Conservation (phyloP, 129 eudicot species). For the Escallonia herrerae region DNA sequence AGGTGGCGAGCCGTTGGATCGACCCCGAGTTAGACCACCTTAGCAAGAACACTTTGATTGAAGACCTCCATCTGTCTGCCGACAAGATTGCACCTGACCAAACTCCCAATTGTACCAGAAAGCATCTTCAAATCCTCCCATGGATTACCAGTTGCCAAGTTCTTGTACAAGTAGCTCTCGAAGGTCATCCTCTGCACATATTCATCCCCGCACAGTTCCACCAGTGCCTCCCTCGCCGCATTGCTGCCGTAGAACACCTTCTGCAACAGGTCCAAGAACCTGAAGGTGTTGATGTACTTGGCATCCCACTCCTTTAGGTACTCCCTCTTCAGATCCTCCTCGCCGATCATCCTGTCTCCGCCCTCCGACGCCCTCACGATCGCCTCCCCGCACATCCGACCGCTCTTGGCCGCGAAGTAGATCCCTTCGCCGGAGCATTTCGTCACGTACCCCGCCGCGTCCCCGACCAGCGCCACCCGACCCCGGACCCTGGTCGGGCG, state of each 20-base stretch:
- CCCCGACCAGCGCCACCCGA: slow-evolving; percentile 56
- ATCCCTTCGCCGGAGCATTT: slow-evolving; percentile 70
- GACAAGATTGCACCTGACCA: slow-evolving; percentile 36
- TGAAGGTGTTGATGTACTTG: slow-evolving; percentile 35
- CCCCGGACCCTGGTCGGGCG: slow-evolving; percentile 48
- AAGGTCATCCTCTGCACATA: slow-evolving; percentile 20
- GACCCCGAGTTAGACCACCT: neutral
- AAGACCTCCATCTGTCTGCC: slow-evolving; percentile 22
- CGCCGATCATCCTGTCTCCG: slow-evolving; percentile 42
- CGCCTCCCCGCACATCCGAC: slow-evolving; percentile 63
- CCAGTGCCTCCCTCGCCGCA: slow-evolving; percentile 18
- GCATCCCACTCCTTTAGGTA: slow-evolving; percentile 57
- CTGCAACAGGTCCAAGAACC: slow-evolving; percentile 50
- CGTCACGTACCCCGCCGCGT: slow-evolving; percentile 63
- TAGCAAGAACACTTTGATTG: neutral
- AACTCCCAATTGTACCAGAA: slow-evolving; percentile 40
- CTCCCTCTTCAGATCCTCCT: slow-evolving; percentile 56
- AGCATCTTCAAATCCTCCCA: slow-evolving; percentile 43
- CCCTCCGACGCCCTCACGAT: slow-evolving; percentile 50
- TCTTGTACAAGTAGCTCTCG: slow-evolving; percentile 44
- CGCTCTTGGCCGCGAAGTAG: slow-evolving; percentile 55
- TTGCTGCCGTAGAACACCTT: slow-evolving; percentile 48
- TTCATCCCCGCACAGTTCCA: slow-evolving; percentile 18
- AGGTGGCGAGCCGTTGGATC: no score
- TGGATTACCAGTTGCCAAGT: slow-evolving; percentile 33